These are phyloP conservation scores for Panellus pusillus DNA, from an alignment of 768 basidiomycete species.

Conservation along the genomic window DNA sequence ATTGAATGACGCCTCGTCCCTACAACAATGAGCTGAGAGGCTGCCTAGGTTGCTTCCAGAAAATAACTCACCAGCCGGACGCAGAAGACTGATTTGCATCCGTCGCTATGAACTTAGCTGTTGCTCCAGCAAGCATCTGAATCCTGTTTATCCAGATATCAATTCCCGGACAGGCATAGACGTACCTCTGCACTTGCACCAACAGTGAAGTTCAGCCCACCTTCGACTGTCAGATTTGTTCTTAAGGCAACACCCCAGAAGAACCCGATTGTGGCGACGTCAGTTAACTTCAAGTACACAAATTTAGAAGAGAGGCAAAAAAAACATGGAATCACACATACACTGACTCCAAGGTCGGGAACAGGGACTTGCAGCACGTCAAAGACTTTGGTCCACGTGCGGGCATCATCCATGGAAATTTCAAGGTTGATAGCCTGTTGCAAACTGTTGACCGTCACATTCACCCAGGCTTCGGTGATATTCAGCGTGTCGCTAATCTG, in stretches of 20 bases:
- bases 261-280: slow-evolving; percentile 5
- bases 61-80: slow-evolving; percentile 2
- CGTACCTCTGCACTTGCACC: slow-evolving; percentile 7
- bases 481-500: neutral
- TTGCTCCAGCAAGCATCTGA: slow-evolving; percentile 9
- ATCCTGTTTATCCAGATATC: neutral
- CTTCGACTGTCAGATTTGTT: neutral
- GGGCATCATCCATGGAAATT: neutral
- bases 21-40: neutral
- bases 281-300: neutral
- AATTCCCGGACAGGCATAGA: neutral
- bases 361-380: slow-evolving; percentile 5
- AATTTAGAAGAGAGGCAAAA: too few species aligned
- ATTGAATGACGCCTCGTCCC: slow-evolving; percentile 7
- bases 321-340: neutral
- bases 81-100: slow-evolving; percentile 6
- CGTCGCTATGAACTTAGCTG: slow-evolving; percentile 2
- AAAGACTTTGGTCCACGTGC: neutral
- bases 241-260: slow-evolving; percentile 9
- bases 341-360: slow-evolving; percentile 2
- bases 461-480: neutral
- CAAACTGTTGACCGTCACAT: slow-evolving; percentile 10
- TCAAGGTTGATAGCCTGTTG: slow-evolving; percentile 13
- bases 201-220: slow-evolving; percentile 12
- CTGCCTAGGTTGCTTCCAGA: too few species aligned